These are phyloP conservation scores for Lecanicillium sp. DNA, from an alignment of 2,329 filamentous ascomycete genomes.

Conservation along the genomic window DNA sequence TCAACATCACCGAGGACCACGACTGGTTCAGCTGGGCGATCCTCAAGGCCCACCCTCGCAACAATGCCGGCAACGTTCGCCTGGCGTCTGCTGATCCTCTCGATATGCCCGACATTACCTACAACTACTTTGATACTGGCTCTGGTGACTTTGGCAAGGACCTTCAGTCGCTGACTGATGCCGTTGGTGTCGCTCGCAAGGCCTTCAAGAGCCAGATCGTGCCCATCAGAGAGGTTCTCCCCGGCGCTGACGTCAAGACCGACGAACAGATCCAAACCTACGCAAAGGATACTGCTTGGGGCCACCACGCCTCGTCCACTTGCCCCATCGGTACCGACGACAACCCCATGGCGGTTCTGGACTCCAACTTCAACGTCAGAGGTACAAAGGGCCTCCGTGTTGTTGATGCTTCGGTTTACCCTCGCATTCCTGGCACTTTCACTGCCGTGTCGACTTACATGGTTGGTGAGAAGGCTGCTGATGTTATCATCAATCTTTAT, in stretches of 20 bases:
- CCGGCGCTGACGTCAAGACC: conserved; percentile 11
- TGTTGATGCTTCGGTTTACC: conserved; percentile 38
- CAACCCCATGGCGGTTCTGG: conserved; percentile 33
- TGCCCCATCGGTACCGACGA: conserved; percentile 24
- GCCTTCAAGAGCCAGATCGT: conserved; percentile 21
- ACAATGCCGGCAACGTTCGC: conserved; percentile 52
- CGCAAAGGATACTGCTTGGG: conserved; percentile 23
- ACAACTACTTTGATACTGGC: conserved; percentile 51
- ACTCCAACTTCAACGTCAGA: conserved; percentile 39
- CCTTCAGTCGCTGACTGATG: conserved; percentile 48
- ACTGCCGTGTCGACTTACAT: conserved; percentile 24
- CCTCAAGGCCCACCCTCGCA: conserved; percentile 56
- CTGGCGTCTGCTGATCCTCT: conserved; percentile 55
- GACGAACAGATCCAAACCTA: conserved; percentile 15
- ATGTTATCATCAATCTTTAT: conserved; percentile 17
- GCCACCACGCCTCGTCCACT: conserved; percentile 25
- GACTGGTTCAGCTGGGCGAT: conserved; percentile 33
- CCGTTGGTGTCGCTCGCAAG: conserved; percentile 41
- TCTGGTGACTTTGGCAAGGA: conserved; percentile 37
- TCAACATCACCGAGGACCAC: conserved; percentile 34
- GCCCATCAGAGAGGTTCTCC: conserved; percentile 12
- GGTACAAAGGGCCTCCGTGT: conserved; percentile 37
- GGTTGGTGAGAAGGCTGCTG: conserved; percentile 25
- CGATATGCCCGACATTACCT: conserved; percentile 54
- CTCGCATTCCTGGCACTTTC: conserved; percentile 24